A percentile compares a stretch with the other conserved stretches of the same genome.
These are phyloP conservation scores for Penicillium palitans DNA, from an alignment of 2,329 filamentous ascomycete genomes.

Conservation along the genomic window DNA sequence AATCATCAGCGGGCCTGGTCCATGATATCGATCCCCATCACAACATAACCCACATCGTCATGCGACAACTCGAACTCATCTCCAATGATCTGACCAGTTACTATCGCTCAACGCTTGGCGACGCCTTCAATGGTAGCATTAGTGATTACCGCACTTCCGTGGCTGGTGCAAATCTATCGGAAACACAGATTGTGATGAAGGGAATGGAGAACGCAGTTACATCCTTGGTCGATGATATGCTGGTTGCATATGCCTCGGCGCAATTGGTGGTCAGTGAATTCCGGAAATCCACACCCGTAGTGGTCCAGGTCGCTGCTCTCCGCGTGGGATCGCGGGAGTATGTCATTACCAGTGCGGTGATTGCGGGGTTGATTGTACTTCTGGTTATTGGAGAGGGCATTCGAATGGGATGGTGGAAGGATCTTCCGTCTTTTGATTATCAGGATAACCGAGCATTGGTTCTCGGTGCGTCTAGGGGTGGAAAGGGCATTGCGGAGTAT, in stretches of 20 bases:
- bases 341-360: neutral
- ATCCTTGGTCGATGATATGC: conserved; percentile 5
- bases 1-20: neutral
- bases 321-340: conserved; percentile 4
- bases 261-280: conserved; percentile 4
- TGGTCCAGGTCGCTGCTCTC: neutral
- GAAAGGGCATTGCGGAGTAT: conserved; percentile 1
- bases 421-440: conserved; percentile 7
- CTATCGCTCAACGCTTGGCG: conserved; percentile 7
- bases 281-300: neutral
- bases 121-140: conserved; percentile 14
- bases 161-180: neutral
- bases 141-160: conserved; percentile 9
- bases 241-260: conserved; percentile 9
- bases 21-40: conserved; percentile 6
- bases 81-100: conserved; percentile 9
- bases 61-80: conserved; percentile 11
- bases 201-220: conserved; percentile 9
- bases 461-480: conserved; percentile 4
- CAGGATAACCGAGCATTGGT: conserved; percentile 7
- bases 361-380: neutral
- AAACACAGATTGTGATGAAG: conserved; percentile 5
- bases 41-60: conserved; percentile 4
- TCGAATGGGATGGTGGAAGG: conserved; percentile 9
- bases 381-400: conserved; percentile 2